Percentiles rank a stretch among this genome's conserved stretches.
phyloP scores from a whole-genome alignment of 208 protist genomes.

The Novymonas esmeraldas region DNA sequence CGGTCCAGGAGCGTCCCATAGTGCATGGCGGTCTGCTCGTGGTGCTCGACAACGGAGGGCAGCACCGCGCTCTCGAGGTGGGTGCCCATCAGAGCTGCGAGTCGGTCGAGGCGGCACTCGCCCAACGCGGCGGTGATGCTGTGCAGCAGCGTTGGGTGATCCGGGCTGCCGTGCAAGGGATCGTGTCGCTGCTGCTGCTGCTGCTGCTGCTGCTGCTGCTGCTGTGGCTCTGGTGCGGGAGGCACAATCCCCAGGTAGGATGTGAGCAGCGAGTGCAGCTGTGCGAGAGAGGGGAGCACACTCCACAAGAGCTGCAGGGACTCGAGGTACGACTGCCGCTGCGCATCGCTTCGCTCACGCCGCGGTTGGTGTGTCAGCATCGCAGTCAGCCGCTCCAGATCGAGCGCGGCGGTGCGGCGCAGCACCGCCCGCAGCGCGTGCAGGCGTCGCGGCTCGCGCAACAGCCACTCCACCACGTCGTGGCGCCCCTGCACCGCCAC shows the following conservation, averaged over 20 bases:
- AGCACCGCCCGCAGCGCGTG: constrained; percentile 27
- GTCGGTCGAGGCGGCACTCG: constrained; percentile 43
- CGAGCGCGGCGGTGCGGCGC: constrained; percentile 28
- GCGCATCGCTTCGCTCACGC: constrained; percentile 5
- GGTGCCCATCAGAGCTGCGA: constrained; percentile 34
- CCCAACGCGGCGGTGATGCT: constrained; percentile 47
- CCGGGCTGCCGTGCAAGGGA: constrained; percentile 13
- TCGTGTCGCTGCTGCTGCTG: background rate
- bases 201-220: background rate
- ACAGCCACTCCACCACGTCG: constrained; percentile 76
- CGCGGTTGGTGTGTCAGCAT: constrained; percentile 30
- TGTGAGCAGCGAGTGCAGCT: constrained; percentile 24
- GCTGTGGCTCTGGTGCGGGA: background rate
- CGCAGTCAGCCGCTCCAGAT: constrained; percentile 47
- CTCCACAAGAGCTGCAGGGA: constrained; percentile 45
- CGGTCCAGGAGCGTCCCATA: background rate
- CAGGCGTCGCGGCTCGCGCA: constrained; percentile 40
- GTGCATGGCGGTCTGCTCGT: constrained; percentile 6
- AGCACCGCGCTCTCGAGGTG: constrained; percentile 47
- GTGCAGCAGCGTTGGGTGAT: constrained; percentile 36
- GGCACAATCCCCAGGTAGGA: constrained; percentile 11
- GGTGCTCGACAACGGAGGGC: constrained; percentile 27
- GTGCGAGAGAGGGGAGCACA: constrained; percentile 29
- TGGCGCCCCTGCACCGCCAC: constrained; percentile 69
- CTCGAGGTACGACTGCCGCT: constrained; percentile 25